Evolutionary conservation across 371 early-diverging fungal genomes (phyloP).

Genomic region (Mortierella sp.): DNA sequence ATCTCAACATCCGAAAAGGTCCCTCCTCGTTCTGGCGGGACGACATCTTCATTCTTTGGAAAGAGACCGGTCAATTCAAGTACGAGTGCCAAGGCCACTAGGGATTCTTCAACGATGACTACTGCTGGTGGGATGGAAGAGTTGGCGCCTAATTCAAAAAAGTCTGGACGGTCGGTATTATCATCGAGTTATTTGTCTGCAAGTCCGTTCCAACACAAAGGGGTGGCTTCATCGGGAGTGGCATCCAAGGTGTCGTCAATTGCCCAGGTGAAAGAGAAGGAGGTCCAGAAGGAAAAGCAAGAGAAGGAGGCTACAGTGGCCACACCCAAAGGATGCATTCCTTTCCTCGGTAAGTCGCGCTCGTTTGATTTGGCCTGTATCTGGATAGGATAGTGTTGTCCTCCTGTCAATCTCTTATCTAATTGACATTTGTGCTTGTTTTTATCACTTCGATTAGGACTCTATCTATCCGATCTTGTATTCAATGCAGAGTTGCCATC

Average conservation of each 20-base stretch:
- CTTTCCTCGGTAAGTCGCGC: slow-evolving; percentile 66
- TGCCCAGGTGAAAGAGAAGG: slow-evolving; percentile 13
- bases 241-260: neutral
- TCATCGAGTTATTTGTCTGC: too few species aligned
- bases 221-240: neutral
- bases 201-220: neutral
- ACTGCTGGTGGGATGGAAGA: neutral
- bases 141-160: too few species aligned
- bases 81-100: too few species aligned
- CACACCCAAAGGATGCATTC: slow-evolving; percentile 69
- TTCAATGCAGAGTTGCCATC: slow-evolving; percentile 76
- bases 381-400: neutral
- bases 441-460: slow-evolving; percentile 51
- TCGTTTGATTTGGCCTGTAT: neutral
- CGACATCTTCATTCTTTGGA: neutral
- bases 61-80: too few species aligned
- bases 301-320: slow-evolving; percentile 9
- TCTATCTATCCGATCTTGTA: slow-evolving; percentile 76
- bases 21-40: neutral
- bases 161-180: too few species aligned
- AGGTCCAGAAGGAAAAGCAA: neutral
- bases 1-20: slow-evolving; percentile 3
- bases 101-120: neutral
- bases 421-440: neutral
- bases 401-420: neutral